Evolutionary conservation across 257 asterid species (phyloP).

Genomic region (Voacanga thouarsii): DNA sequence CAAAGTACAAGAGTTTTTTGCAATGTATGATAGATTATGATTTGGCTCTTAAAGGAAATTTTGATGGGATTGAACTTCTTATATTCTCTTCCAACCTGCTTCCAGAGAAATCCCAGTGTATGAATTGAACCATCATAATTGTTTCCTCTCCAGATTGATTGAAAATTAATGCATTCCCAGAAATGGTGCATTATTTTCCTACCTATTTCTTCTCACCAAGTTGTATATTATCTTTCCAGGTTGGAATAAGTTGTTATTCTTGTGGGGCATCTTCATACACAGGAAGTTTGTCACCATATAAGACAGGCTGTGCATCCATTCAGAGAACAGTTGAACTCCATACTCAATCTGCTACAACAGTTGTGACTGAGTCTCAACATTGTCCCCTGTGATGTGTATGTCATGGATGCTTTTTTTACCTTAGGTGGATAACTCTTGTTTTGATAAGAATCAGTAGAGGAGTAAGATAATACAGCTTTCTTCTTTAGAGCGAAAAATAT

Average conservation of each 20-base stretch:
- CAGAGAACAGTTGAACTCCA: background rate
- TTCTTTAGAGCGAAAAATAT: background rate
- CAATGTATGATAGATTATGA: slow-evolving; percentile 20
- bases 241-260: slow-evolving; percentile 23
- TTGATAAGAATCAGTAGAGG: background rate
- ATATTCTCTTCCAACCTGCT: slow-evolving; percentile 24
- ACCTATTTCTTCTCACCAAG: background rate
- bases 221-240: background rate
- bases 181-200: background rate
- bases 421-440: background rate
- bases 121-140: slow-evolving; percentile 4
- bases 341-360: background rate
- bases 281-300: background rate
- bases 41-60: slow-evolving; percentile 16
- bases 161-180: background rate
- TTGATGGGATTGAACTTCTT: slow-evolving; percentile 22
- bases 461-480: background rate
- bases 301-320: background rate
- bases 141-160: background rate
- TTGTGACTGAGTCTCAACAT: background rate
- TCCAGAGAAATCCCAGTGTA: slow-evolving; percentile 20
- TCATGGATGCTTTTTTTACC: background rate
- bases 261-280: slow-evolving; percentile 23
- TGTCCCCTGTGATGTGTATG: background rate
- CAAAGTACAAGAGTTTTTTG: slow-evolving; percentile 15